phyloP scores from a whole-genome alignment of 2,329 filamentous ascomycete species.

The Dactylellina parvicollis region DNA sequence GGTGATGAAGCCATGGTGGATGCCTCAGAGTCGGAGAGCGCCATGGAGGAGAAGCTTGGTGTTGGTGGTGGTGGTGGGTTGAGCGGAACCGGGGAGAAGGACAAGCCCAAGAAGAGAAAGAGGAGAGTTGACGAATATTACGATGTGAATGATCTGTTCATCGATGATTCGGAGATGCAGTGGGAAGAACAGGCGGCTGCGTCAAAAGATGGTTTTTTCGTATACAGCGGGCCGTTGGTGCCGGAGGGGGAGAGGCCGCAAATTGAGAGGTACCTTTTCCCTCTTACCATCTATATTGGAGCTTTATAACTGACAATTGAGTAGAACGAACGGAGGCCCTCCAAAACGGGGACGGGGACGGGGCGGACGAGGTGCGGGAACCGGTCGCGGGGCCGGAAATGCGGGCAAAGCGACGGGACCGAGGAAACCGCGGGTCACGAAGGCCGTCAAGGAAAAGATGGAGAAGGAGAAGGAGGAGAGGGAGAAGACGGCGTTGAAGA shows the following conservation, averaged over 20 bases:
- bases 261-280: conserved; percentile 68
- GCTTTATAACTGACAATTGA: neutral
- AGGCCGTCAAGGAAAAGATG: conserved; percentile 82
- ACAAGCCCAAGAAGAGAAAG: conserved; percentile 76
- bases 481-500: conserved; percentile 62
- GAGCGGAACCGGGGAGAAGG: conserved; percentile 66
- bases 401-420: conserved; percentile 65
- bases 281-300: too few relatives aligned
- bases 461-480: conserved; percentile 83
- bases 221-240: conserved; percentile 91
- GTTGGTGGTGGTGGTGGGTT: conserved; percentile 70
- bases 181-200: conserved; percentile 97
- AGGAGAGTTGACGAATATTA: conserved; percentile 80
- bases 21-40: conserved; percentile 77
- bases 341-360: conserved; percentile 65
- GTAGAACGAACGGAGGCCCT: conserved; percentile 74
- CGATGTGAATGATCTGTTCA: conserved; percentile 82
- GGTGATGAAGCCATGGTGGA: conserved; percentile 87
- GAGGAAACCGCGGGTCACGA: conserved; percentile 85
- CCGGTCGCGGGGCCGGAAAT: conserved; percentile 64
- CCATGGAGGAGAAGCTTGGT: conserved; percentile 71
- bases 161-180: conserved; percentile 91
- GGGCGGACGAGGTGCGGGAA: conserved; percentile 66
- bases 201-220: conserved; percentile 95
- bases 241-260: conserved; percentile 82